phyloP scores from a whole-genome alignment of 805 yeast species.

The Saturnispora quitensis region DNA sequence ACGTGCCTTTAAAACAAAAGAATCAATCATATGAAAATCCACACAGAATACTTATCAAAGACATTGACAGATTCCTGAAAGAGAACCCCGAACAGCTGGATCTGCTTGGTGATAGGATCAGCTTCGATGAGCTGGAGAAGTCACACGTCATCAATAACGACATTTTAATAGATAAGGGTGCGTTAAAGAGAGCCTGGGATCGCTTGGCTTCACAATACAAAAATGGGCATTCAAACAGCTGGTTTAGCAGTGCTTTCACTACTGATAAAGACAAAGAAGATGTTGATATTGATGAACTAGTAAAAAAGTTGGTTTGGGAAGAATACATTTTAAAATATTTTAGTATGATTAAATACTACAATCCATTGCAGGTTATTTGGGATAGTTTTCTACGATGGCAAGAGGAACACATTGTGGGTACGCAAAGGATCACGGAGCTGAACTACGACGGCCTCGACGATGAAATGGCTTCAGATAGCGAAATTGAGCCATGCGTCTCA shows the following conservation, averaged over 20 bases:
- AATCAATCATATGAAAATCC: slow-evolving; percentile 7
- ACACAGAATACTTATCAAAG: slow-evolving; percentile 12
- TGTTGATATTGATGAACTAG: slow-evolving; percentile 3
- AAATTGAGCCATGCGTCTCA: neutral
- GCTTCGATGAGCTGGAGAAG: slow-evolving; percentile 9
- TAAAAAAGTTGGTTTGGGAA: slow-evolving; percentile 12
- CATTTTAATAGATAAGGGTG: slow-evolving; percentile 12
- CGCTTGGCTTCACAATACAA: slow-evolving; percentile 6
- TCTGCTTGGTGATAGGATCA: slow-evolving; percentile 8
- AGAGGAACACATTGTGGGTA: neutral
- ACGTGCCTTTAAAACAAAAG: slow-evolving; percentile 4
- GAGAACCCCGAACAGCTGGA: slow-evolving; percentile 17
- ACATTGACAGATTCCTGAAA: slow-evolving; percentile 17
- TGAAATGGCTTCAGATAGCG: slow-evolving; percentile 4
- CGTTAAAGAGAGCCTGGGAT: slow-evolving; percentile 11
- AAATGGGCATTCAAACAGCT: neutral
- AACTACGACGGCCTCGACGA: slow-evolving; percentile 7
- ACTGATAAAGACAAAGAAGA: neutral
- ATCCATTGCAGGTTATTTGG: slow-evolving; percentile 15
- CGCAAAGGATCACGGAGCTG: slow-evolving; percentile 6
- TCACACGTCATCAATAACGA: slow-evolving; percentile 7
- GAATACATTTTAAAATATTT: slow-evolving; percentile 14
- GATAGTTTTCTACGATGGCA: slow-evolving; percentile 9
- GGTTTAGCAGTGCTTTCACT: neutral
- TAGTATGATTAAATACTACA: slow-evolving; percentile 13